Percentiles rank a stretch among this genome's conserved stretches.
phyloP scores from a whole-genome alignment of 2,329 filamentous ascomycete genomes.

The Pseudofabraea citricarpa region DNA sequence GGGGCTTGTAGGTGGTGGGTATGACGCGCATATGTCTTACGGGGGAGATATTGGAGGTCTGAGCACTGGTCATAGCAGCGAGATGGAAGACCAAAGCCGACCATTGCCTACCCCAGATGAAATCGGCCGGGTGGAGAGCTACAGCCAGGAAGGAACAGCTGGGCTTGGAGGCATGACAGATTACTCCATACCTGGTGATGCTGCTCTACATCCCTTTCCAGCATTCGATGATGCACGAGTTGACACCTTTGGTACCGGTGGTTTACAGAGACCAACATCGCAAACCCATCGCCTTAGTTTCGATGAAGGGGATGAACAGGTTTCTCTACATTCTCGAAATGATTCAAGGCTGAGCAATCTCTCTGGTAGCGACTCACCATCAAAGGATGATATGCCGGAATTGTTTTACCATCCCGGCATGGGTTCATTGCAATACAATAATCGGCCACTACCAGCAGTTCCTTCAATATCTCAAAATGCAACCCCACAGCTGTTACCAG shows the following conservation, averaged over 20 bases:
- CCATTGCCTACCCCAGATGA: constrained; percentile 43
- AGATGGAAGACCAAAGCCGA: constrained; percentile 40
- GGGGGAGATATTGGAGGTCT: constrained; percentile 37
- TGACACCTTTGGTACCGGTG: constrained; percentile 87
- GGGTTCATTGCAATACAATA: constrained; percentile 52
- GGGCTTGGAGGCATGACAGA: constrained; percentile 29
- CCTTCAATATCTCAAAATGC: constrained; percentile 43
- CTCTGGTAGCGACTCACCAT: constrained; percentile 58
- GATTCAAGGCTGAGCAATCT: constrained; percentile 35
- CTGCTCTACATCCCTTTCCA: constrained; percentile 52
- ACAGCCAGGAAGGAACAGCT: constrained; percentile 18
- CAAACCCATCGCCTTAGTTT: constrained; percentile 78
- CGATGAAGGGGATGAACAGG: constrained; percentile 83
- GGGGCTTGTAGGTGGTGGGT: constrained; percentile 69
- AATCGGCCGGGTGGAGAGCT: constrained; percentile 23
- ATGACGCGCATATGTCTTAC: constrained; percentile 55
- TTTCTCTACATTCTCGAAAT: constrained; percentile 49
- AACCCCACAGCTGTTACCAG: constrained; percentile 42
- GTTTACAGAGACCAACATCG: constrained; percentile 68
- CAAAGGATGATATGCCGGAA: constrained; percentile 73
- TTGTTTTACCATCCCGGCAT: constrained; percentile 92
- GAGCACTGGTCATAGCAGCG: constrained; percentile 28
- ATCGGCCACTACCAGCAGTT: constrained; percentile 60
- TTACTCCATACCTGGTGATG: constrained; percentile 39
- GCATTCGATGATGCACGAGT: constrained; percentile 46